Conservation (phyloP, 495 filamentous ascomycete species). For the Letharia lupina region DNA sequence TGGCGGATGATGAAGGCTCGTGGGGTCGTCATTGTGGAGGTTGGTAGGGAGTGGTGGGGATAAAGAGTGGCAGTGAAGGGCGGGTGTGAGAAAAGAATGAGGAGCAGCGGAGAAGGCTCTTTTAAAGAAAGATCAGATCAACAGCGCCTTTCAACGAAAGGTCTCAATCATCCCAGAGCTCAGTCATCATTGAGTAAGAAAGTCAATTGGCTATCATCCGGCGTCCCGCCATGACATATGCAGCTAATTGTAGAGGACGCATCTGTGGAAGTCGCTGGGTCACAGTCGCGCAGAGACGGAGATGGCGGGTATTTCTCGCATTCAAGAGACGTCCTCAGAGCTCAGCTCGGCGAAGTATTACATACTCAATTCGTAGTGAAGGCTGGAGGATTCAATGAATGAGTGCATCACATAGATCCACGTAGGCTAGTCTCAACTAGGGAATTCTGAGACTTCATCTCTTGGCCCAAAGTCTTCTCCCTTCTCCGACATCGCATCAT, state of each 20-base stretch:
- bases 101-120: background rate
- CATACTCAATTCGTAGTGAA: background rate
- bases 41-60: background rate
- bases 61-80: background rate
- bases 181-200: slow-evolving; percentile 10
- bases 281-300: background rate
- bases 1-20: slow-evolving; percentile 91
- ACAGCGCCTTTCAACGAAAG: background rate
- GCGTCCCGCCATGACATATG: slow-evolving; percentile 8
- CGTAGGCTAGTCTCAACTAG: background rate
- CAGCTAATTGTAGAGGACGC: slow-evolving; percentile 1
- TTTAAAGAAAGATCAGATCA: background rate
- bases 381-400: background rate
- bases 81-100: background rate
- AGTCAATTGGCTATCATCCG: slow-evolving; percentile 9
- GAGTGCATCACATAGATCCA: background rate
- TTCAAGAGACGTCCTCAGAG: background rate
- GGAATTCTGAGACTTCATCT: background rate
- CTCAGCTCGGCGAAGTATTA: background rate
- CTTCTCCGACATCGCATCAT: background rate
- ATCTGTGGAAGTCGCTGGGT: background rate
- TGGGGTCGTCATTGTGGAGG: slow-evolving; percentile 49
- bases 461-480: background rate
- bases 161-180: background rate
- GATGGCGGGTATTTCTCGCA: background rate